Base-by-base conservation (phyloP, 306 rosid genomes). In the Sicyos edulis region DNA sequence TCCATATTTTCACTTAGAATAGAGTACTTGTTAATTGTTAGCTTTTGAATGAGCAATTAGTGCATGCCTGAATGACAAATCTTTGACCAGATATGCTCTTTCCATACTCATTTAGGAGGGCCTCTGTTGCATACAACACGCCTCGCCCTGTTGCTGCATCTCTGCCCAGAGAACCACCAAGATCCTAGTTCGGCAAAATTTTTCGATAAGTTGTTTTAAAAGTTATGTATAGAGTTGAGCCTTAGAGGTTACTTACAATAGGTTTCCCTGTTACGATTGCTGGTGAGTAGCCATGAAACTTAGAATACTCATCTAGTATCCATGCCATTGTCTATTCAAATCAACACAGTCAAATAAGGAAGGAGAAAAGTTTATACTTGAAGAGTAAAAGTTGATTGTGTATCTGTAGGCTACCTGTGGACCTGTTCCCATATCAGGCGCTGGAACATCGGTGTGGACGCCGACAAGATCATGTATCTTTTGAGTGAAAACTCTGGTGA, bases 381-480 rank as follows among this genome's bases (percentile, higher is more conserved):
- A 63, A 61, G 16, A 37, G 17, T 11, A 11, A 47, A 51, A 24
- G 58, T 26, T 16, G 73, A 51, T 29, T 53, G 21, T 64, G 50
- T 64, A 42, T 32, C 0, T 67, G 54, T 29, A 24, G 16, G 66
- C 34, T 58, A 91, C 97, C 97, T 91, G 98, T 50, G 98, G 90
- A 72, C 96, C 96, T 4, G 98, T 92, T 60, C 98, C 98, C 98
- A 92, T 92, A 75, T 92, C 98, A 6, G 98, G 98, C 50, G 98
- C 98, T 0, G 98, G 98, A 34, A 92, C 96, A 80, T 92, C 98
- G 2, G 87, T 88, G 79, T 88, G 96, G 26, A 79, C 81, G 54
- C 98, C 96, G 13, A 92, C 82, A 34, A 92, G 80, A 79, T 92
- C 98, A 74, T 92, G 98, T 68, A 92, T 88, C 83, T 92, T 92